Evolutionary conservation across 768 basidiomycete genomes (phyloP), one percentile per base, ranked within the genome.

Genomic region (Krasilnikovozyma curviuscula): DNA sequence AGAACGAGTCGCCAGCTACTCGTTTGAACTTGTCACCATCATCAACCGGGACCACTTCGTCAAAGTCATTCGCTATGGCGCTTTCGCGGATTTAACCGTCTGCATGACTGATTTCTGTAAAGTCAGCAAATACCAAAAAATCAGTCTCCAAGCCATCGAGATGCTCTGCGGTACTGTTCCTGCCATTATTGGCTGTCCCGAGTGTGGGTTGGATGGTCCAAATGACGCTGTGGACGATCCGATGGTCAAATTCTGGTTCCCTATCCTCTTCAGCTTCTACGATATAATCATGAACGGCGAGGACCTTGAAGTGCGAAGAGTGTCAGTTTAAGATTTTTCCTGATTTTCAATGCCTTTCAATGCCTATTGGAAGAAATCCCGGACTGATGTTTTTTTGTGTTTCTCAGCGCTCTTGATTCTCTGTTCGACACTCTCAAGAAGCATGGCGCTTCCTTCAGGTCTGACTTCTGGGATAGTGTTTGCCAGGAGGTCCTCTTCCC

Each of bases 221-320:
- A 29, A 32, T 2, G 45, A 44, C 3, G 54, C 57, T 21, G 44
- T 43, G 5, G 63, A 66, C 49, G 91, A 93, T 53, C 76, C 75
- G 25, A 89, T 88, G 83, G 81, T 95, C 66, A 81, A 78, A 57
- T 95, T 79, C 65, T 98, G 93, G 93, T 88, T 83, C 69, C 93
- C 93, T 0, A 77, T 85, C 2, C 70, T 97, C 31, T 91, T 97
- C 60, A 81, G 83, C n/a, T 97, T 95, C 69, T 95, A 89, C 65
- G 93, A 97, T 63, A 91, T 98, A 46, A 91, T 98, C 62, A 97
- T 98, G 91, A 97, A 93, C 53, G 93, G 86, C 16, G 93, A 97
- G 63, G 93, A 98, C 60, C 68, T 98, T 24, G 93, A 98, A 73
- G 88, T 98, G 44, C 77, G 93, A 57, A 75, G 89, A 60, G 65